Base-by-base conservation (phyloP, 2,329 filamentous ascomycete species). In the Sclerotinia sclerotiorum region DNA sequence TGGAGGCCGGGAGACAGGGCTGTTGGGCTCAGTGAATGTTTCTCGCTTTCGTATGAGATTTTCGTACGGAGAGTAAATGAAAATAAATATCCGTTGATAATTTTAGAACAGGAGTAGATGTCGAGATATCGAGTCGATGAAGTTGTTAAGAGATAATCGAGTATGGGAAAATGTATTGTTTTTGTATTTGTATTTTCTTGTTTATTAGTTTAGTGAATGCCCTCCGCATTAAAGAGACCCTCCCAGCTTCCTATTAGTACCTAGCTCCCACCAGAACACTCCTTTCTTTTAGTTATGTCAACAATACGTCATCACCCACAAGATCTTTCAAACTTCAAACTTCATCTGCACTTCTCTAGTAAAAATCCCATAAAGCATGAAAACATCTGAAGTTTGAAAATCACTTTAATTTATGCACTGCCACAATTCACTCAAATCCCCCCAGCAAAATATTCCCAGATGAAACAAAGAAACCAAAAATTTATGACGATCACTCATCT, bases 401-500 rank as follows among this genome's bases (percentile, higher is more conserved):
- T n/a, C 24, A 49, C 21, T 24, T 7, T 10, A 35, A 62, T 62
- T 39, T 3, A 39, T 62, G 44, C 44, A 39, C 21, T 27, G n/a
- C 46, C 44, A 49, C 21, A 49, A 61, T 27, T 27, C 13, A 39
- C 35, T 42, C n/a, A 32, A 32, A 32, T 32, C 19, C 27, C 10
- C n/a, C 29, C 29, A 21, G 11, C 24, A n/a, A 15, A 29, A 15
- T 1, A 19, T 29, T 11, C 39, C 17, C 3, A 29, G 44, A 35
- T 62, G 44, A 35, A 62, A 49, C 58, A 62, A 49, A 49, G 44
- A 62, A 24, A 15, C 6, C 5, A 10, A 10, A 32, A 49, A 39
- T 3, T 17, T 17, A 62, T 49, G 58, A 62, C 44, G 27, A 49
- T 61, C 58, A 24, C 24, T 61, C 58, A 61, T 61, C 58, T 61